Conservation (phyloP, 768 basidiomycete species). For the Rhodotorula kratochvilovae region DNA sequence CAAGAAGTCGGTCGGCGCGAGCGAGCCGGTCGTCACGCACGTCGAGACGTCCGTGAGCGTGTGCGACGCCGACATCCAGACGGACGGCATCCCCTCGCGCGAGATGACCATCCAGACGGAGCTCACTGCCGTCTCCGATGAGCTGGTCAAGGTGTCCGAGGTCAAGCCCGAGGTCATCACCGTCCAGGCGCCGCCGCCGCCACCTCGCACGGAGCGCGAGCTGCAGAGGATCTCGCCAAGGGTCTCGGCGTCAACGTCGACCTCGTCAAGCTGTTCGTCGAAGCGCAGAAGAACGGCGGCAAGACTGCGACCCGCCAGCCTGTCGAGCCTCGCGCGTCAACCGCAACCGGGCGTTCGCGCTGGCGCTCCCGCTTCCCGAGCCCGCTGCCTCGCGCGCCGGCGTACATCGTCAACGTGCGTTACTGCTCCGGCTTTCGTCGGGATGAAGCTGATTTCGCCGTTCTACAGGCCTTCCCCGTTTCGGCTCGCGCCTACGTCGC, state of each 20-base stretch:
- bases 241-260: conserved; percentile 26
- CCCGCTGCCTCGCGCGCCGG: conserved; percentile 9
- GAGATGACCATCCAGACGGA: conserved; percentile 23
- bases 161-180: conserved; percentile 5
- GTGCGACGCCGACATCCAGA: conserved; percentile 28
- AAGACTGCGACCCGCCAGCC: neutral
- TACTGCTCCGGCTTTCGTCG: neutral
- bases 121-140: conserved; percentile 14
- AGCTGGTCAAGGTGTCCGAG: conserved; percentile 18
- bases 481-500: conserved; percentile 25
- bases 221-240: conserved; percentile 25
- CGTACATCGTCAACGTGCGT: conserved; percentile 25
- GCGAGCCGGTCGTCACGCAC: conserved; percentile 13
- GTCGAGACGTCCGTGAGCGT: conserved; percentile 25
- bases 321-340: no score
- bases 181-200: conserved; percentile 2
- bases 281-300: conserved; percentile 9
- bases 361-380: conserved; percentile 21
- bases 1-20: neutral
- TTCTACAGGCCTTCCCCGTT: conserved; percentile 24
- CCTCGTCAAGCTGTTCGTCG: conserved; percentile 18
- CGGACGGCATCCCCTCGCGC: neutral
- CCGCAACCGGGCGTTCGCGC: neutral
- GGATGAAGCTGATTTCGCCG: accelerated
- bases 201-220: neutral